A percentile compares a stretch with the other conserved stretches of the same genome.
Conservation (phyloP, 2,329 filamentous ascomycete species). For the Capronia americana region DNA sequence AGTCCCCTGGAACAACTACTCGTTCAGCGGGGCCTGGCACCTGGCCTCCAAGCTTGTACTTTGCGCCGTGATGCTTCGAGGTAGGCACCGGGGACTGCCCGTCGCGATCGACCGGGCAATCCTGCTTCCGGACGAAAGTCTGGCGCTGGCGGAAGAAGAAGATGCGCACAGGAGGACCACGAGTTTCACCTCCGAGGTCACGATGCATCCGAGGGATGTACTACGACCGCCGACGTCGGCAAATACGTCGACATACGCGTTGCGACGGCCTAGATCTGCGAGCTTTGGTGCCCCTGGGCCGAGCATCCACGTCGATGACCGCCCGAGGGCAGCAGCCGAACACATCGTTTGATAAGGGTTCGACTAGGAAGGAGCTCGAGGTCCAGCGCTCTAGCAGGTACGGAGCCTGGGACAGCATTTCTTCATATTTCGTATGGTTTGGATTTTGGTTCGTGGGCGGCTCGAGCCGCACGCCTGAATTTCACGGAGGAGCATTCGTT, state of each 20-base stretch:
- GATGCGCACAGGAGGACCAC: slow-evolving; percentile 43
- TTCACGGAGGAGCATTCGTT: not conserved
- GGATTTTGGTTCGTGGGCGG: not conserved
- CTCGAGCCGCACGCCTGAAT: not conserved
- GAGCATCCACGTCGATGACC: slow-evolving; percentile 1
- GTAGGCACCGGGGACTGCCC: slow-evolving; percentile 62
- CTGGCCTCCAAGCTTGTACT: slow-evolving; percentile 61
- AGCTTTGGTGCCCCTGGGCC: slow-evolving; percentile 11
- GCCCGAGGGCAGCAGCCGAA: not conserved
- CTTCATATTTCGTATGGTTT: not conserved
- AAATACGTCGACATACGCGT: not conserved
- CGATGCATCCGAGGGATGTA: not conserved
- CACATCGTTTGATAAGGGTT: not conserved
- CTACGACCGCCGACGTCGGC: slow-evolving; percentile 4
- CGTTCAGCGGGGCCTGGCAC: slow-evolving; percentile 57
- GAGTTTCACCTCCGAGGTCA: slow-evolving; percentile 6
- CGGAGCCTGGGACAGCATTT: not conserved
- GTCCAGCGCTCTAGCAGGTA: not conserved
- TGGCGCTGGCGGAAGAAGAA: slow-evolving; percentile 52
- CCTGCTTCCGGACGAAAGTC: slow-evolving; percentile 49
- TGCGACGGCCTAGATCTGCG: not conserved
- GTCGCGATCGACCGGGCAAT: slow-evolving; percentile 60
- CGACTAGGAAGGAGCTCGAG: not conserved
- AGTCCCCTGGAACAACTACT: slow-evolving; percentile 52
- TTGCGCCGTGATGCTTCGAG: slow-evolving; percentile 62